A percentile compares a stretch with the other conserved stretches of the same genome.
Conservation (phyloP, 192 early-diverging fungal species). For the Linderina pennispora region DNA sequence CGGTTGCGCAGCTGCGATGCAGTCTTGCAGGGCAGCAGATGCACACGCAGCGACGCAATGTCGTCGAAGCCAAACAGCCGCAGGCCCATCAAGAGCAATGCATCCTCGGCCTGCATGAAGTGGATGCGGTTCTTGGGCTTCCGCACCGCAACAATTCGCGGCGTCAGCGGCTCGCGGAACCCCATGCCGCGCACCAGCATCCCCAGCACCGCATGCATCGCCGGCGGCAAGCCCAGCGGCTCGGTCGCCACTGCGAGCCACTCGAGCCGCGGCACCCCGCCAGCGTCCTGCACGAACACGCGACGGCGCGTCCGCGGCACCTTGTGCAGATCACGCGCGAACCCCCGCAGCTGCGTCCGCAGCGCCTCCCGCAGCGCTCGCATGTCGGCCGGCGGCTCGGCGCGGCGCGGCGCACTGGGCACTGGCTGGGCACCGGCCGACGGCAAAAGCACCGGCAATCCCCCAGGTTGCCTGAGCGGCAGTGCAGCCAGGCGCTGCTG, state of each 20-base stretch:
- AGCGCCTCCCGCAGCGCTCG: slow-evolving; percentile 23
- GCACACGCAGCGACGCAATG: slow-evolving; percentile 37
- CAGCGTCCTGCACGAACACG: slow-evolving; percentile 40
- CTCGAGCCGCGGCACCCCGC: slow-evolving; percentile 36
- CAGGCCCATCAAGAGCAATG: slow-evolving; percentile 36
- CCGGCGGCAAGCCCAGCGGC: slow-evolving; percentile 20
- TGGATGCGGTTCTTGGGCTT: slow-evolving; percentile 50
- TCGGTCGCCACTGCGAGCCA: slow-evolving; percentile 34
- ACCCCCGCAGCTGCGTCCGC: slow-evolving; percentile 23
- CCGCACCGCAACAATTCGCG: slow-evolving; percentile 36
- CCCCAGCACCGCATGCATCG: slow-evolving; percentile 28
- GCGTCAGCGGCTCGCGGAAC: slow-evolving; percentile 33
- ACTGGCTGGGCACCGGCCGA: background rate
- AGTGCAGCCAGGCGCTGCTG: slow-evolving; percentile 4
- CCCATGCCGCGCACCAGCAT: slow-evolving; percentile 21
- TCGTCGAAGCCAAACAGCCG: slow-evolving; percentile 47
- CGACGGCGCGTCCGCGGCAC: slow-evolving; percentile 30
- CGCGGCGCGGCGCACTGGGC: slow-evolving; percentile 17
- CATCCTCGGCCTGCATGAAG: slow-evolving; percentile 42
- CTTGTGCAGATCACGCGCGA: slow-evolving; percentile 40
- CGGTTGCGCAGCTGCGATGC: slow-evolving; percentile 48
- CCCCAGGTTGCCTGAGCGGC: background rate
- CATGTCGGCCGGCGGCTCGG: no score
- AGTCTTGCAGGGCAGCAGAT: slow-evolving; percentile 48
- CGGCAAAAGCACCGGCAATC: slow-evolving; percentile 10